Evolutionary conservation across 164 flowering plant species (phyloP).

Genomic region (Litsea cubeba): DNA sequence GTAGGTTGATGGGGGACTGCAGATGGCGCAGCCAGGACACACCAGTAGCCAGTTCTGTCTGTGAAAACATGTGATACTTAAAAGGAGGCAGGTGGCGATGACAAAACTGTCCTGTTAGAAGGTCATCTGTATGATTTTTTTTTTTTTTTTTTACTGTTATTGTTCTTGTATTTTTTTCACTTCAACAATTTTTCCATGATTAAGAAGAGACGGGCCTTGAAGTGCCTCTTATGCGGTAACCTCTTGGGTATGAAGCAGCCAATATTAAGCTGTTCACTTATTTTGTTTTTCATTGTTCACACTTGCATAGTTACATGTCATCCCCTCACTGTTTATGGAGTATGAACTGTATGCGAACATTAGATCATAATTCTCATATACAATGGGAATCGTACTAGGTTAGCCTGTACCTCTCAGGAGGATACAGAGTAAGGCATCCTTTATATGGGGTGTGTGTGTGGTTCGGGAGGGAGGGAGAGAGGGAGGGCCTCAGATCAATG

Average conservation of each 20-base stretch:
- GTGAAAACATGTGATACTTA: constrained; percentile 19
- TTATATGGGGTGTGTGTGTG: too few species aligned
- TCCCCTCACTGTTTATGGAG: too few species aligned
- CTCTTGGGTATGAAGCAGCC: neutral
- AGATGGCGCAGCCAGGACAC: constrained; percentile 4
- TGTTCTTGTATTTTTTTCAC: neutral
- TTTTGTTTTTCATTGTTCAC: too few species aligned
- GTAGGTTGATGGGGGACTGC: constrained; percentile 1
- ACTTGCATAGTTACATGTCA: too few species aligned
- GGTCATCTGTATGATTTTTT: constrained; percentile 1
- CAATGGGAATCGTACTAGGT: too few species aligned
- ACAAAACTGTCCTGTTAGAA: neutral
- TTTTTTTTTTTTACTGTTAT: neutral
- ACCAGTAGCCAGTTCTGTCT: constrained; percentile 4
- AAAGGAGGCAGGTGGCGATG: constrained; percentile 7
- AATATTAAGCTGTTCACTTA: neutral
- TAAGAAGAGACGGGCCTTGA: neutral
- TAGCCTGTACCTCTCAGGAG: too few species aligned
- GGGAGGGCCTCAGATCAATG: too few species aligned
- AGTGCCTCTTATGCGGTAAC: neutral
- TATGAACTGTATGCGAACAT: too few species aligned
- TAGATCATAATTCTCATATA: too few species aligned
- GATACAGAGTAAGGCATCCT: too few species aligned
- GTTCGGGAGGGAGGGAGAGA: too few species aligned
- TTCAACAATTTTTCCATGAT: constrained; percentile 5